Conservation (phyloP, 345 rosid species). For the Eucalyptus regnans region DNA sequence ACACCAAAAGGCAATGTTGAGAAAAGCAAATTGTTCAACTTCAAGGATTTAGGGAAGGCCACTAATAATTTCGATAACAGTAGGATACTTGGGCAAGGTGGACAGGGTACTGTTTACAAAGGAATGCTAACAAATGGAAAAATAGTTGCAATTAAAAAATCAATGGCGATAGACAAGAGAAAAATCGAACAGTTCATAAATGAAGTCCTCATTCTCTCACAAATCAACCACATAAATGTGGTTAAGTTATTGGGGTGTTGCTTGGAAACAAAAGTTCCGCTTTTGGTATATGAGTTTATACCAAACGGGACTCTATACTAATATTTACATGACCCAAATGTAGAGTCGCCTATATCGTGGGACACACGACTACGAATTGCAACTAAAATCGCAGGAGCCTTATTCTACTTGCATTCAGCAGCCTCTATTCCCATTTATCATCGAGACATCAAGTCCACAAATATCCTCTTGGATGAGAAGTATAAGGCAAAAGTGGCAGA, state of each 20-base stretch:
- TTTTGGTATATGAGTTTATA: not conserved
- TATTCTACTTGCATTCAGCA: not conserved
- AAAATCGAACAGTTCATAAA: not conserved
- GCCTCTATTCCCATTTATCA: not conserved
- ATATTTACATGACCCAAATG: not conserved
- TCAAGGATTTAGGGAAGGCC: not conserved
- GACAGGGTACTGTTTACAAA: not conserved
- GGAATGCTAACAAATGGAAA: not conserved
- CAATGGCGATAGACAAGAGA: not conserved
- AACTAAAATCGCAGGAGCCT: not conserved
- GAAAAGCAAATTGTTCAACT: not conserved
- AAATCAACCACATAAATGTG: not conserved
- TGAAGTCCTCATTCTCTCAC: not conserved
- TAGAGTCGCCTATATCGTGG: not conserved
- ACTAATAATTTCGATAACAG: rapidly evolving
- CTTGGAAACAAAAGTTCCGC: not conserved
- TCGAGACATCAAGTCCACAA: not conserved
- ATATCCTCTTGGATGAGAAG: not conserved
- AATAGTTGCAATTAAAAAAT: not conserved
- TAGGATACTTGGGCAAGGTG: not conserved
- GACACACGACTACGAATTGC: not conserved
- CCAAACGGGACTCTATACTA: not conserved
- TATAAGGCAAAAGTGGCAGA: not conserved
- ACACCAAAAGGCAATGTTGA: not conserved
- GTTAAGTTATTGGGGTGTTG: not conserved